Evolutionary conservation across 192 early-diverging fungal genomes (phyloP), one percentile per base, ranked within the genome.

Genomic region (Coemansia sp.): DNA sequence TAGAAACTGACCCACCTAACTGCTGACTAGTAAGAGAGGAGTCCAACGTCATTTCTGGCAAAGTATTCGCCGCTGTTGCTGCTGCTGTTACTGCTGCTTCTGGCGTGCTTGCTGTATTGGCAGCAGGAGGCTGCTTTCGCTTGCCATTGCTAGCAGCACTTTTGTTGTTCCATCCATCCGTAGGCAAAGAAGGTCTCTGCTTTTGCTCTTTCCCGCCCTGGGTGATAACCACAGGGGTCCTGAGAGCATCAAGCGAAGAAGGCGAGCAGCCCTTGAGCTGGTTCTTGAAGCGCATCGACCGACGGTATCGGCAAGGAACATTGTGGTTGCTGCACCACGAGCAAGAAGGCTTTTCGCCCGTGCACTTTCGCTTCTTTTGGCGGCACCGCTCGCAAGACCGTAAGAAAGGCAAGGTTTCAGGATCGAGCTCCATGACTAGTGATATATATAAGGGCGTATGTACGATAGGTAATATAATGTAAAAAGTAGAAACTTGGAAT

Each of bases 301-400:
- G 74, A 13, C 79, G 79, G 67, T 81, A 81, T 7, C 71, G 63
- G 31, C 79, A 81, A 13, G 73, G 74, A 9, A 77, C 69, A 31
- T 40, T 64, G 61, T 81, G 79, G 20, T 55, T 59, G 39, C 60
- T 58, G 61, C 81, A 83, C 70, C 74, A 77, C 12, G 72, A 67
- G 15, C 81, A 83, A 23, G 76, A 70, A 2, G 81, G 81, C 48
- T 69, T 70, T 2, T 78, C 72, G 34, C 81, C 76, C 2, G 69
- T 67, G 61, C 81, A 83, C 67, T 72, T 75, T 58, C 75, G 73
- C 70, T 83, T 83, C 57, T 79, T 78, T 29, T 72, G 69, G 5
- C 81, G 63, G 31, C 81, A 83, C 25, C 75, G 67, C 72, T 83
- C 81, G 59, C 81, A 83, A 7, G 81, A 76, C 48, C 63, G 73